These are phyloP conservation scores for Bretschneidera sinensis DNA, from an alignment of 345 rosid species.

Conservation along the genomic window DNA sequence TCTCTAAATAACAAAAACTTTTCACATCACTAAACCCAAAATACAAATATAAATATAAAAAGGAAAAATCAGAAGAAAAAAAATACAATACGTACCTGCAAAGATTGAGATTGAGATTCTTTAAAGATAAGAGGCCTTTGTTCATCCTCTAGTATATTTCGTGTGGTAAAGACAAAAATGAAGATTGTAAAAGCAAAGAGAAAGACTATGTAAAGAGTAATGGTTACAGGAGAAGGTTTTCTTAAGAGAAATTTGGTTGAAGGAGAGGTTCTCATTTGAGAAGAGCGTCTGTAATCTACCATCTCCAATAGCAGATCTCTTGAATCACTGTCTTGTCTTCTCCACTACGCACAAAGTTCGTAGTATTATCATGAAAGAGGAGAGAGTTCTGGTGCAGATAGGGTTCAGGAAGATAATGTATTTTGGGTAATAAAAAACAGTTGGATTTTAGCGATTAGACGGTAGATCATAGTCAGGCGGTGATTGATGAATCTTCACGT, in stretches of 20 bases:
- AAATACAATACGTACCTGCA: constrained; percentile 21
- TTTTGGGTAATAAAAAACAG: too few species aligned
- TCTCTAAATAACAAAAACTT: neutral
- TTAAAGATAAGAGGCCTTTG: constrained; percentile 14
- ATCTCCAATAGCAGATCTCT: constrained; percentile 26
- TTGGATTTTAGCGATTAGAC: too few species aligned
- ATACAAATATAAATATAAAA: constrained; percentile 5
- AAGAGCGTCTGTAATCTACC: constrained; percentile 27
- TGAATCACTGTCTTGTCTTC: neutral
- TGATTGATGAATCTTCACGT: too few species aligned
- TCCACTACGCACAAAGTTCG: too few species aligned
- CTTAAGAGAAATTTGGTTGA: constrained; percentile 23
- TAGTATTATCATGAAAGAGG: too few species aligned
- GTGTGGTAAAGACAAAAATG: constrained; percentile 29
- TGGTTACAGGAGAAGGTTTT: constrained; percentile 8
- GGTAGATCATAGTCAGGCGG: too few species aligned
- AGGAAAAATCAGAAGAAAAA: constrained; percentile 1
- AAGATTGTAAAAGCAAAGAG: constrained; percentile 26
- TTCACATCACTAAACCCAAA: neutral
- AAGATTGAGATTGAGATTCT: constrained; percentile 18
- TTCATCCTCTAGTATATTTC: constrained; percentile 33
- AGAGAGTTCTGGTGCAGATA: too few species aligned
- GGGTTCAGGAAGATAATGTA: too few species aligned
- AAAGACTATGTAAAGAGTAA: constrained; percentile 23
- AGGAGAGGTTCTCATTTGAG: constrained; percentile 20